Conservation (phyloP, 306 rosid genomes). For the Inga laurina region DNA sequence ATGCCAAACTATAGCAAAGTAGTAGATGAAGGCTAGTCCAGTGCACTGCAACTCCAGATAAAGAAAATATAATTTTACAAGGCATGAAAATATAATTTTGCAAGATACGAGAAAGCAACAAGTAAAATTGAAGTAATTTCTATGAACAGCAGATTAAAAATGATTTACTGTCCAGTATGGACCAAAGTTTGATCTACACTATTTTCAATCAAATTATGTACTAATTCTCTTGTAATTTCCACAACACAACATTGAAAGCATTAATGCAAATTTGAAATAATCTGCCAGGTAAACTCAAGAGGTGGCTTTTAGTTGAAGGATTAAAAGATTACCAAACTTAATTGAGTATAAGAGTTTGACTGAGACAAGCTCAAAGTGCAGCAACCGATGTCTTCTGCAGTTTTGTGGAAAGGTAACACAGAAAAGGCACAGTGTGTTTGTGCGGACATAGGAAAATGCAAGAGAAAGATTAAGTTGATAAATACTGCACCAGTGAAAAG, state of each 20-base stretch:
- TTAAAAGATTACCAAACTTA: neutral
- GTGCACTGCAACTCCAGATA: neutral
- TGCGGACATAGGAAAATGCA: neutral
- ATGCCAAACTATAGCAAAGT: conserved; percentile 24
- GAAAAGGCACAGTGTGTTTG: neutral
- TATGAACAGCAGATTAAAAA: neutral
- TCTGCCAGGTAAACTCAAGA: neutral
- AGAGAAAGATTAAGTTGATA: neutral
- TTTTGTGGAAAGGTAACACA: neutral
- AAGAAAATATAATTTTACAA: neutral
- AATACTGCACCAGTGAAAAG: too few relatives aligned
- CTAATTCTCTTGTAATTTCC: neutral
- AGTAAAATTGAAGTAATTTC: neutral
- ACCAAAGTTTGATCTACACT: neutral
- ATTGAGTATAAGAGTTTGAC: neutral
- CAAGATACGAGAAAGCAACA: neutral
- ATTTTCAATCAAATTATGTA: neutral
- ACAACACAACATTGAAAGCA: neutral
- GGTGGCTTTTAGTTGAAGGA: neutral
- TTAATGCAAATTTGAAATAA: neutral
- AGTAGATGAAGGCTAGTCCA: neutral
- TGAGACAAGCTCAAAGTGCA: neutral
- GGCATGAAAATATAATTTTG: neutral
- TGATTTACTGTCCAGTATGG: neutral
- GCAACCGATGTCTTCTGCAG: neutral